Conservation (phyloP, 371 early-diverging fungal species). For the Chytridiales sp. region DNA sequence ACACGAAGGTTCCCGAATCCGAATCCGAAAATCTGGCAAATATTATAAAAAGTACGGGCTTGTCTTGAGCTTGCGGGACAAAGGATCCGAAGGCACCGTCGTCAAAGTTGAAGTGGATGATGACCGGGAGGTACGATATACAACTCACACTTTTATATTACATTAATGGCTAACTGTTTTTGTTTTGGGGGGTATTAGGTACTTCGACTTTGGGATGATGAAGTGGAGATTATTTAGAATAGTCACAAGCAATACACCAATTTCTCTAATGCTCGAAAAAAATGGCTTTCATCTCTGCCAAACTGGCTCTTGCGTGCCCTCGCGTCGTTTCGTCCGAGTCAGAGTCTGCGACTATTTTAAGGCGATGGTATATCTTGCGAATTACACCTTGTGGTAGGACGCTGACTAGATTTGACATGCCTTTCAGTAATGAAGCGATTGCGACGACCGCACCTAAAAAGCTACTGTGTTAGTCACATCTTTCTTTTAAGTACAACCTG, state of each 20-base stretch:
- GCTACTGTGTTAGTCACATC: no score
- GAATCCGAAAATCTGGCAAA: conserved; percentile 4
- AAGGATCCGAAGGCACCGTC: conserved; percentile 11
- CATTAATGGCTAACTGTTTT: no score
- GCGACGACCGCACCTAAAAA: conserved; percentile 65
- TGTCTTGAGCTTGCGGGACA: not conserved
- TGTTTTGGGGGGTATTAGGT: no score
- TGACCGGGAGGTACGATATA: conserved; percentile 7
- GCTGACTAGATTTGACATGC: conserved; percentile 54
- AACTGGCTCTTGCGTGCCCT: conserved; percentile 62
- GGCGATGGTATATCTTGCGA: conserved; percentile 53
- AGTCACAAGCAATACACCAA: not conserved
- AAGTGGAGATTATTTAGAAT: conserved; percentile 3
- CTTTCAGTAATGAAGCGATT: conserved; percentile 67
- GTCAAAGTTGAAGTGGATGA: conserved; percentile 8
- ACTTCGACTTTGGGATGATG: conserved; percentile 15
- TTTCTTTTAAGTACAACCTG: not conserved
- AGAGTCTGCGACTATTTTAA: conserved; percentile 62
- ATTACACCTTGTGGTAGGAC: conserved; percentile 60
- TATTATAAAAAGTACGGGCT: not conserved
- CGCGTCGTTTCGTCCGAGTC: conserved; percentile 68
- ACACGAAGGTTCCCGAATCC: not conserved
- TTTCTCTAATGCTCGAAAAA: conserved; percentile 30
- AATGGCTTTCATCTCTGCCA: conserved; percentile 63
- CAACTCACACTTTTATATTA: no score